These are phyloP conservation scores for Monosiga brevicollis DNA, from an alignment of 78 protist species.

Conservation along the genomic window DNA sequence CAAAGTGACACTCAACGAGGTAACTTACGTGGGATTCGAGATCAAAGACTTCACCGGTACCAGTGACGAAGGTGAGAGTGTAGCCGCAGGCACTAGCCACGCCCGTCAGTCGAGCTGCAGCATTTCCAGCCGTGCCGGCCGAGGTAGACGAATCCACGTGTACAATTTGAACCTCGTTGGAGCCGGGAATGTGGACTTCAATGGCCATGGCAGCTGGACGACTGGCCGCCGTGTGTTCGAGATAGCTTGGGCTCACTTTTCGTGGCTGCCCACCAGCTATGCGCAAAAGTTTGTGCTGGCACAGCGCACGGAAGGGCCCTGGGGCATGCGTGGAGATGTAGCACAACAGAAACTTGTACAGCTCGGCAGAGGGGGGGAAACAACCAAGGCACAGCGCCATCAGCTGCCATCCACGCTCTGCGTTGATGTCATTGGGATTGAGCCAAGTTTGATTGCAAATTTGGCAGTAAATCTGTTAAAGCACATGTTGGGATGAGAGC, in stretches of 20 bases:
- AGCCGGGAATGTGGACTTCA: background rate
- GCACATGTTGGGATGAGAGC: background rate
- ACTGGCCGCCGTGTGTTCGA: background rate
- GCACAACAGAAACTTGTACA: background rate
- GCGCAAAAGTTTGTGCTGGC: background rate
- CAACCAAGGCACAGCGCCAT: background rate
- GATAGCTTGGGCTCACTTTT: background rate
- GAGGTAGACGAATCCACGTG: too few relatives aligned
- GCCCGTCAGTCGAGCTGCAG: too few relatives aligned
- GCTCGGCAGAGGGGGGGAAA: background rate
- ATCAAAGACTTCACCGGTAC: too few relatives aligned
- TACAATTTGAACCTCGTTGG: background rate
- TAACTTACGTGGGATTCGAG: too few relatives aligned
- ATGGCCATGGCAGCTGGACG: background rate
- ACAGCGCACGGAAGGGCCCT: background rate
- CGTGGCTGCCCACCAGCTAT: background rate
- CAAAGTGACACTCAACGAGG: too few relatives aligned
- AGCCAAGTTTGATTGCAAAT: background rate
- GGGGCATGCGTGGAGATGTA: background rate
- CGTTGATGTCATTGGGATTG: background rate
- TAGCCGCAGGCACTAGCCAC: too few relatives aligned
- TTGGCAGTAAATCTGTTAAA: background rate
- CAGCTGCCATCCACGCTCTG: conserved; percentile 8
- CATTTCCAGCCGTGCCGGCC: too few relatives aligned
- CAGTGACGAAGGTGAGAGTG: too few relatives aligned